These are phyloP conservation scores for Phytophthora pini DNA, from an alignment of 352 stramenopile species.

Conservation along the genomic window DNA sequence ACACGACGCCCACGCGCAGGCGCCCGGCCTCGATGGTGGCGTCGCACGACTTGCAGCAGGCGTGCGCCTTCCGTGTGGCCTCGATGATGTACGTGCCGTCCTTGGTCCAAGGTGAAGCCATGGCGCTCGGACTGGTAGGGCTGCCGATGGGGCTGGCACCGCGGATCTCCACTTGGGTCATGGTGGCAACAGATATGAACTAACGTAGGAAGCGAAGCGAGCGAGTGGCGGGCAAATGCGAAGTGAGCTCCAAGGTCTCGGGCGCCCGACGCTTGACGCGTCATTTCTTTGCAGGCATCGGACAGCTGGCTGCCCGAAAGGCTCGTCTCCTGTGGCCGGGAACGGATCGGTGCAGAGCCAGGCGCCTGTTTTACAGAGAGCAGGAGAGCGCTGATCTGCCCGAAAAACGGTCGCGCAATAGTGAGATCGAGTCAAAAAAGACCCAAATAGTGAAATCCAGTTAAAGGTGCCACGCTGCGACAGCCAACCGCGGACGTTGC, in stretches of 20 bases:
- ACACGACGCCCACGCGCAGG: slow-evolving; percentile 80
- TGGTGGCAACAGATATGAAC: not conserved
- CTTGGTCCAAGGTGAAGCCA: slow-evolving; percentile 75
- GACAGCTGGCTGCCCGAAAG: not conserved
- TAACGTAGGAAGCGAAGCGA: not conserved
- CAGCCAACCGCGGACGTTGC: slow-evolving; percentile 5
- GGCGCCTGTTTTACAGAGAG: slow-evolving; percentile 18
- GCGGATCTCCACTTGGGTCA: slow-evolving; percentile 39
- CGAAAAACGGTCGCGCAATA: slow-evolving; percentile 15
- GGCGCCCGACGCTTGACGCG: slow-evolving; percentile 9
- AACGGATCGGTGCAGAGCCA: not conserved
- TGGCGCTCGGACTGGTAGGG: slow-evolving; percentile 38
- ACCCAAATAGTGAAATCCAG: not conserved
- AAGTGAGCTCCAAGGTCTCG: slow-evolving; percentile 25
- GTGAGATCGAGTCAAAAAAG: slow-evolving; percentile 4
- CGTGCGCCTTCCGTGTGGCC: slow-evolving; percentile 65
- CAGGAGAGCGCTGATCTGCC: slow-evolving; percentile 6
- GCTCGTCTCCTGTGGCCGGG: not conserved
- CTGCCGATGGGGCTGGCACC: slow-evolving; percentile 36
- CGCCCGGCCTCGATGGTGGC: slow-evolving; percentile 66
- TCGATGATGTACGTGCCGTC: slow-evolving; percentile 86
- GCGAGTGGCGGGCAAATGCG: slow-evolving; percentile 16
- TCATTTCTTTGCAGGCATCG: slow-evolving; percentile 15
- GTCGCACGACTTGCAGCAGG: slow-evolving; percentile 82
- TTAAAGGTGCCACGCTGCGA: not conserved